These are phyloP conservation scores for Coprinellus aureogranulatus DNA, from an alignment of 768 basidiomycete genomes.

Conservation along the genomic window DNA sequence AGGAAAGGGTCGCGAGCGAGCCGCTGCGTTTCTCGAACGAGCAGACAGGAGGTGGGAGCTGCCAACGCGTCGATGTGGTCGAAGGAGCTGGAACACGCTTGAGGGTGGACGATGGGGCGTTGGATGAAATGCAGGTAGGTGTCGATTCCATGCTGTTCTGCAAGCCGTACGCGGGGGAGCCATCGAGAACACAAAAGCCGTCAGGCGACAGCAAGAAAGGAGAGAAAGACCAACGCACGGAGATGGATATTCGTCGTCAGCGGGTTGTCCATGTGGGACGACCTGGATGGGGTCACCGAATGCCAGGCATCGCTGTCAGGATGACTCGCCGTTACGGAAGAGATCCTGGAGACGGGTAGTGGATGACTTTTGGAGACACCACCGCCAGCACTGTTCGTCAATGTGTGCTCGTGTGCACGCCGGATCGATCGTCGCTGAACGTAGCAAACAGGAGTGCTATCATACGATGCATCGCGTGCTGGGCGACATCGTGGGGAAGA, in stretches of 20 bases:
- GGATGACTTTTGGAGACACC: slow-evolving; percentile 29
- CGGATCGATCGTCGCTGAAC: too few relatives aligned
- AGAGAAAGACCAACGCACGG: slow-evolving; percentile 54
- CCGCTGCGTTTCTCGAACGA: slow-evolving; percentile 85
- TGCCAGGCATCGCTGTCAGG: slow-evolving; percentile 67
- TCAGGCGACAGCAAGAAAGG: slow-evolving; percentile 8
- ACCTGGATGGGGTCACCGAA: slow-evolving; percentile 76
- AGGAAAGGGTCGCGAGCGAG: slow-evolving; percentile 88
- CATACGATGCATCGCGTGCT: too few relatives aligned
- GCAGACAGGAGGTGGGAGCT: slow-evolving; percentile 76
- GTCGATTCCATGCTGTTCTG: slow-evolving; percentile 94
- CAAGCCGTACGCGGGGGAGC: slow-evolving; percentile 56
- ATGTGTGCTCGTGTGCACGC: slow-evolving; percentile 42
- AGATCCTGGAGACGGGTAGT: slow-evolving; percentile 37
- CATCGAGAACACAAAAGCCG: slow-evolving; percentile 8
- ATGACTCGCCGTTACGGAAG: slow-evolving; percentile 68
- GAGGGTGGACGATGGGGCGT: slow-evolving; percentile 87
- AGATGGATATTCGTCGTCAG: slow-evolving; percentile 82
- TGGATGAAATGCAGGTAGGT: slow-evolving; percentile 98
- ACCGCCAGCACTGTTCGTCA: slow-evolving; percentile 43
- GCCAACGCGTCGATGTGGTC: slow-evolving; percentile 63
- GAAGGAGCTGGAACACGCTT: slow-evolving; percentile 63
- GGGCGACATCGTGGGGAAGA: too few relatives aligned
- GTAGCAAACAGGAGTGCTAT: too few relatives aligned
- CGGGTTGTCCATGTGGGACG: slow-evolving; percentile 85